Evolutionary conservation across 345 rosid species (phyloP).

Genomic region (Durio zibethinus): DNA sequence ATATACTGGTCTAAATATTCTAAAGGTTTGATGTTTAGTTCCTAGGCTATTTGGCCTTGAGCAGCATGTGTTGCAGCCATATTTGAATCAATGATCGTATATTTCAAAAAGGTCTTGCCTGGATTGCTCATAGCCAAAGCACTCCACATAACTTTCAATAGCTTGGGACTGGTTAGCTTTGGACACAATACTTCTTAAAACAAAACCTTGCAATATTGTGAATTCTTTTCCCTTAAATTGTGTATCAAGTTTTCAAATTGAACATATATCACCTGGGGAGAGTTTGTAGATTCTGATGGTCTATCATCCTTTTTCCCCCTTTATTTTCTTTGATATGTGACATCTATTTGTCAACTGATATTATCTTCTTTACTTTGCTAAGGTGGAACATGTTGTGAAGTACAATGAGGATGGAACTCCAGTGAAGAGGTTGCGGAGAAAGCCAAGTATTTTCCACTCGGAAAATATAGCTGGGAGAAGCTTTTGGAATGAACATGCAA

Average conservation of each 20-base stretch:
- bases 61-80: background rate
- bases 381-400: slow-evolving; percentile 79
- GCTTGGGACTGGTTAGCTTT: background rate
- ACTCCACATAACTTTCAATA: background rate
- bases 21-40: background rate
- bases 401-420: slow-evolving; percentile 65
- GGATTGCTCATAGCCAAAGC: background rate
- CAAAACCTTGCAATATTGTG: background rate
- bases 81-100: background rate
- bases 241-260: background rate
- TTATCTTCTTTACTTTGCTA: slow-evolving; percentile 15
- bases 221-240: background rate
- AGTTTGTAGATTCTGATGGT: background rate
- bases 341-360: background rate
- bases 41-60: background rate
- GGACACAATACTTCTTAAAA: background rate
- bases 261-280: background rate
- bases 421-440: slow-evolving; percentile 70
- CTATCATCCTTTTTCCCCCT: background rate
- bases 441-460: slow-evolving; percentile 42
- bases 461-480: slow-evolving; percentile 58
- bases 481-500: slow-evolving; percentile 69
- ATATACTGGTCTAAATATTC: background rate
- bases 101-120: background rate
- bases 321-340: background rate